phyloP scores from a whole-genome alignment of 345 rosid species.

The Turnera subulata region DNA sequence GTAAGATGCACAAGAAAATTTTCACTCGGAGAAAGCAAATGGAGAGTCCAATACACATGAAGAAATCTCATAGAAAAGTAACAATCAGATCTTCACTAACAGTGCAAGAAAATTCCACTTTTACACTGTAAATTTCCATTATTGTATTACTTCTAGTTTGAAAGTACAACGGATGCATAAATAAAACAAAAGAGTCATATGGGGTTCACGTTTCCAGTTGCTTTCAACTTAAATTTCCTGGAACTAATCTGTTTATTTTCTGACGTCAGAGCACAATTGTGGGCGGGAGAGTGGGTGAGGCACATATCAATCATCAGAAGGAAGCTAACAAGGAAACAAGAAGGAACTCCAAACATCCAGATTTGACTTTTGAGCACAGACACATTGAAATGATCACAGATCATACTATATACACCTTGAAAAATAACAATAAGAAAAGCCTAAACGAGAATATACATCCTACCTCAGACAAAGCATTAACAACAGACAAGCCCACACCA shows the following conservation, averaged over 20 bases:
- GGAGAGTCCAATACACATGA: not conserved
- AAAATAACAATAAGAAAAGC: not conserved
- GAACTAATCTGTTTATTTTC: too few relatives aligned
- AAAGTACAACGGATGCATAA: not conserved
- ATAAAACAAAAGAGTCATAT: too few relatives aligned
- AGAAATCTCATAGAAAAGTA: not conserved
- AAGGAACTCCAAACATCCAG: not conserved
- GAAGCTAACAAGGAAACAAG: too few relatives aligned
- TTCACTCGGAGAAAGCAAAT: not conserved
- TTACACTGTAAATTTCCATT: too few relatives aligned
- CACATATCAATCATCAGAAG: too few relatives aligned
- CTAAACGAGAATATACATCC: constrained; percentile 6
- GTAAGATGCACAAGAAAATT: not conserved
- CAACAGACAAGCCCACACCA: constrained; percentile 98
- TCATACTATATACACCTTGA: not conserved
- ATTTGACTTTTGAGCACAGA: too few relatives aligned
- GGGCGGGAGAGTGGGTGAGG: too few relatives aligned
- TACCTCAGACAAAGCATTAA: constrained; percentile 97
- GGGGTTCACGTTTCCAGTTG: too few relatives aligned
- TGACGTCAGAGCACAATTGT: too few relatives aligned
- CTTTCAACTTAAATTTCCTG: too few relatives aligned
- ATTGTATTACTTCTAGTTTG: not conserved
- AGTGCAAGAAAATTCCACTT: too few relatives aligned
- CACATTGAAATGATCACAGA: not conserved
- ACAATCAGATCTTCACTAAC: too few relatives aligned